Conservation (phyloP, 2,329 filamentous ascomycete genomes). For the Cytospora mali region DNA sequence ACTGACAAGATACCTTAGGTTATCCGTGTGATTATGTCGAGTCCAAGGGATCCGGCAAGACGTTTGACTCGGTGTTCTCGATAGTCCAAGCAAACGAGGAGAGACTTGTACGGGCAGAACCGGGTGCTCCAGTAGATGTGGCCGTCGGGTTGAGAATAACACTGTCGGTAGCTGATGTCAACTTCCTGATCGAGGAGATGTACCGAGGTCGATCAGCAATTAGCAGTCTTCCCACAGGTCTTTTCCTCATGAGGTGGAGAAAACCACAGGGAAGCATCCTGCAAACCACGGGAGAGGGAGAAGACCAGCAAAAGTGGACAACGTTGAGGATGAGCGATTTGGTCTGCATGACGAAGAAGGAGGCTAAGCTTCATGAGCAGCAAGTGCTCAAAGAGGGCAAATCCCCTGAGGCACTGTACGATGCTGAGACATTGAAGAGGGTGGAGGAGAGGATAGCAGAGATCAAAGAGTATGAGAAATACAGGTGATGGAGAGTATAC, state of each 20-base stretch:
- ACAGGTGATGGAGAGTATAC: slow-evolving; percentile 41
- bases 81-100: slow-evolving; percentile 79
- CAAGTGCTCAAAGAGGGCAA: slow-evolving; percentile 73
- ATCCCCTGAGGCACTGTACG: slow-evolving; percentile 73
- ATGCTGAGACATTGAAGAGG: slow-evolving; percentile 63
- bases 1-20: slow-evolving; percentile 42
- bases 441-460: slow-evolving; percentile 71
- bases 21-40: slow-evolving; percentile 87
- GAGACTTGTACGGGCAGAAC: slow-evolving; percentile 62
- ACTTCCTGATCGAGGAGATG: slow-evolving; percentile 87
- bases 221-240: slow-evolving; percentile 76
- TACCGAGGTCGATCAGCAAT: slow-evolving; percentile 82
- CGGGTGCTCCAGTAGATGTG: slow-evolving; percentile 49
- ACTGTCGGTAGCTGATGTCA: slow-evolving; percentile 76
- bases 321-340: slow-evolving; percentile 69
- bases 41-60: slow-evolving; percentile 82
- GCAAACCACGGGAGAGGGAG: slow-evolving; percentile 62
- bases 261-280: slow-evolving; percentile 63
- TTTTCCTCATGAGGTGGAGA: slow-evolving; percentile 81
- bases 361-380: slow-evolving; percentile 78
- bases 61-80: slow-evolving; percentile 84
- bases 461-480: slow-evolving; percentile 62
- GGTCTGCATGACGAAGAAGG: slow-evolving; percentile 92
- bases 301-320: slow-evolving; percentile 78
- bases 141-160: slow-evolving; percentile 77